Evolutionary conservation across 2,329 filamentous ascomycete genomes (phyloP), one percentile per base, ranked within the genome.

Genomic region (Colletotrichum chlorophyti): DNA sequence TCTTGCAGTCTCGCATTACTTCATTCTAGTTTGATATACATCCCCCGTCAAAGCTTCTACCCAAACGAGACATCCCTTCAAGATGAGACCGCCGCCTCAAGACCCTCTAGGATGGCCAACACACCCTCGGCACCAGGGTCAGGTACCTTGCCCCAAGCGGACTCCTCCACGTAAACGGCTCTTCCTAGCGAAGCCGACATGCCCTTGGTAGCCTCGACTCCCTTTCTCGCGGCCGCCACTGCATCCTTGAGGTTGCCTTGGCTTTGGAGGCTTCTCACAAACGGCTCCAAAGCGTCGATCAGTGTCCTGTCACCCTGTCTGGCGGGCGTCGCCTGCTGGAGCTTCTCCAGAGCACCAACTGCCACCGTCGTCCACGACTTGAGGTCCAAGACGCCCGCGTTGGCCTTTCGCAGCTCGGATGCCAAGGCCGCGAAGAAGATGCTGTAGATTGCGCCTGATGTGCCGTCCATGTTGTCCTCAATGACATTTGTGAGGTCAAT

Each of bases 151-250:
- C 80, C 84, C 78, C 79, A 90, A 32, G 86, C 87, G 74, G 78
- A 83, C 61, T 86, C 83, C 32, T 87, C 88, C 48, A 92, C 86
- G 70, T 93, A 92, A 6, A 91, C 89, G 3, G 86, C 83, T 49
- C 90, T 78, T n/a, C 90, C 90, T 38, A 93, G 72, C 66, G 83
- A 89, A 35, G 90, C 88, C 69, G 87, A 86, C 89, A 92, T 91
- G 21, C 83, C 84, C 73, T 88, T 91, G 21, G 90, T 93, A 6
- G 82, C 80, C 64, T 89, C 85, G 19, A 87, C 83, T 1, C 87
- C 89, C 54, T 83, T 75, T 58, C 80, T 79, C 5, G 89, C 86
- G 6, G 87, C 88, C 61, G 81, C 76, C 1, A 86, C 86, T 0
- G 60, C 60, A 17, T 32, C 32, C 1, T 21, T 5, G 9, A 24